Base-by-base conservation (phyloP, 1,139 yeast genomes). In the Geotrichum aggregatum region DNA sequence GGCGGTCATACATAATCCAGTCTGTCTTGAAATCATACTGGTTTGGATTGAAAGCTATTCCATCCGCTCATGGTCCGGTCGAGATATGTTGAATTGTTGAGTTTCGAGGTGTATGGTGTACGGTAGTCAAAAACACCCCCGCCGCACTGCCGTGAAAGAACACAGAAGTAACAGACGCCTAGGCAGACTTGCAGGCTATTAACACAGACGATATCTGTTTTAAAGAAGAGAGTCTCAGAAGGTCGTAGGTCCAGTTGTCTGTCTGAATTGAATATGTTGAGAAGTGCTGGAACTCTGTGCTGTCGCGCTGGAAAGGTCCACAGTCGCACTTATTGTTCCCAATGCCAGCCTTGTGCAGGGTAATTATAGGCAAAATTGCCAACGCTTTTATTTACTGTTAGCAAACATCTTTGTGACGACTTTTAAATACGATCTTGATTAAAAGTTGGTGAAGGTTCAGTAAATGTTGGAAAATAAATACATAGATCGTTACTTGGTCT, bases 401-500 rank as follows among this genome's bases (percentile, higher is more conserved):
- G n/a, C n/a, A n/a, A n/a, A n/a, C 18, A n/a, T 34, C 36, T n/a
- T 34, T n/a, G 36, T n/a, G 19, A n/a, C n/a, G n/a, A n/a, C n/a
- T n/a, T n/a, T n/a, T n/a, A n/a, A 34, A 34, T 34, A 33, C 35
- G 5, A 33, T 14, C 11, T 24, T 8, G n/a, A n/a, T n/a, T n/a
- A n/a, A n/a, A 16, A 2, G 36, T 7, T 34, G 2, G 8, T 7
- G 36, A 34, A n/a, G 36, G 36, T n/a, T n/a, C 8, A 34, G 16
- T n/a, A 34, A 34, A 34, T 34, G 5, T 14, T 13, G 35, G 11
- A 31, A 31, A 14, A 31, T 31, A 14, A 21, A 39, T 47, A 30
- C 39, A 35, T 40, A 22, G 26, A 10, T 46, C 24, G 22, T 52
- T 53, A 58, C 19, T 54, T 53, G 31, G 58, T 56, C 56, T 55